Percentiles rank a stretch among this genome's conserved stretches.
Evolutionary conservation across 2,329 filamentous ascomycete genomes (phyloP).

Genomic region (Dactylellina cionopaga): DNA sequence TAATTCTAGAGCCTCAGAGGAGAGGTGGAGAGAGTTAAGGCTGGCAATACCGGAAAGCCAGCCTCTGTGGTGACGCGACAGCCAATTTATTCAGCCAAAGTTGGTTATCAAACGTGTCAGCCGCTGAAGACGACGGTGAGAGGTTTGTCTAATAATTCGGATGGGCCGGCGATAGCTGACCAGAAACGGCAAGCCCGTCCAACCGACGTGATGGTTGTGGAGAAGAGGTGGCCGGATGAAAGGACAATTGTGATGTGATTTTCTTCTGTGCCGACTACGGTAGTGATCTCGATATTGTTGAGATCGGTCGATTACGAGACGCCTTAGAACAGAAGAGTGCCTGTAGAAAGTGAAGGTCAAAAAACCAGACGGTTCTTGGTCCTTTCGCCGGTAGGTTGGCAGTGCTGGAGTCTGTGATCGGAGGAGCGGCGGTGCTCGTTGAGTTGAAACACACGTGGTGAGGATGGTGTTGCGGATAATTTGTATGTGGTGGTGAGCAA

Average conservation of each 20-base stretch:
- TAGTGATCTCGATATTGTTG: too few relatives aligned
- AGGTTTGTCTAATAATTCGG: slow-evolving; percentile 8
- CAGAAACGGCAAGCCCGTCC: slow-evolving; percentile 17
- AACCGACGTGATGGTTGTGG: slow-evolving; percentile 5
- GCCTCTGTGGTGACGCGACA: slow-evolving; percentile 24
- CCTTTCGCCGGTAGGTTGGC: background rate
- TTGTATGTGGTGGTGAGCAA: too few relatives aligned
- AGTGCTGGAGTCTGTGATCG: background rate
- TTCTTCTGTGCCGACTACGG: too few relatives aligned
- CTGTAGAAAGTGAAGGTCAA: background rate
- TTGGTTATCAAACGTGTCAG: slow-evolving; percentile 36
- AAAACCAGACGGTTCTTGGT: background rate
- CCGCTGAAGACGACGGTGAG: slow-evolving; percentile 23
- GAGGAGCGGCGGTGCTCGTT: slow-evolving; percentile 1
- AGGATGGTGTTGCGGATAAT: slow-evolving; percentile 24
- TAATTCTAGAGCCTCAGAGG: background rate
- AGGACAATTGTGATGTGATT: too few relatives aligned
- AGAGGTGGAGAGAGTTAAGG: slow-evolving; percentile 12
- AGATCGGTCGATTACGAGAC: too few relatives aligned
- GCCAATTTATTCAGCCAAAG: slow-evolving; percentile 36
- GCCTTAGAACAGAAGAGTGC: too few relatives aligned
- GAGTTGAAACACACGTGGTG: slow-evolving; percentile 42
- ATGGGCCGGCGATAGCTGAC: slow-evolving; percentile 34
- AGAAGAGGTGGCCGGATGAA: background rate
- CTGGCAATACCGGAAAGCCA: slow-evolving; percentile 33